phyloP scores from a whole-genome alignment of 2,329 filamentous ascomycete genomes.

The Colletotrichum spinosum region DNA sequence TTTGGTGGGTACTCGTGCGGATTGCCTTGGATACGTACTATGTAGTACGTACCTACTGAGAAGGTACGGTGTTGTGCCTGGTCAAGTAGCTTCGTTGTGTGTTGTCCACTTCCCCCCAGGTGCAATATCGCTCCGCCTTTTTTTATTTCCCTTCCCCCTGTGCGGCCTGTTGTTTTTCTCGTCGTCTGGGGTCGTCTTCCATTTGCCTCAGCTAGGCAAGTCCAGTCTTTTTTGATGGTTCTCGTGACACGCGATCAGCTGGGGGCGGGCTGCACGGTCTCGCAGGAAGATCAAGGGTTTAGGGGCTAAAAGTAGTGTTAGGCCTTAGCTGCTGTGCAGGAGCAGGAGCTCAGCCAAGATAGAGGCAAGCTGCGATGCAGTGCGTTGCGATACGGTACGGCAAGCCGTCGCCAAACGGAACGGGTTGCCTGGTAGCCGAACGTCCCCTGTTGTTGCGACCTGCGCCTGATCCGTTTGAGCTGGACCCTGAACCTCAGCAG shows the following conservation, averaged over 20 bases:
- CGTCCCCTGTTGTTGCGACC: slow-evolving; percentile 24
- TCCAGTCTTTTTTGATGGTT: slow-evolving; percentile 2
- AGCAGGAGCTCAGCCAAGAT: no score
- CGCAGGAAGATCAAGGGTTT: slow-evolving; percentile 22
- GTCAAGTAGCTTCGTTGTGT: no score
- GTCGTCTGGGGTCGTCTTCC: slow-evolving; percentile 5
- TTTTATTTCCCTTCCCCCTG: slow-evolving; percentile 6
- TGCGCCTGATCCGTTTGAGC: slow-evolving; percentile 24
- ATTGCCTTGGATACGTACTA: no score
- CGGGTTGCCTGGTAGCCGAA: slow-evolving; percentile 32
- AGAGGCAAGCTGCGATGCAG: not conserved
- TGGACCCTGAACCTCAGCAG: slow-evolving; percentile 31
- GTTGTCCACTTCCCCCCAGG: no score
- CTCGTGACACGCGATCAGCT: slow-evolving; percentile 34
- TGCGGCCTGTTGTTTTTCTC: no score
- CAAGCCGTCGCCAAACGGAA: slow-evolving; percentile 34
- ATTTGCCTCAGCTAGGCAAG: not conserved
- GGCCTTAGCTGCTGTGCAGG: no score
- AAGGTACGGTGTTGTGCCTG: no score
- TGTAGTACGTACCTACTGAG: no score
- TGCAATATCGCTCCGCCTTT: not conserved
- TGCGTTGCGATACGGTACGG: slow-evolving; percentile 15
- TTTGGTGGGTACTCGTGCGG: not conserved
- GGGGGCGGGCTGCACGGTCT: slow-evolving; percentile 11
- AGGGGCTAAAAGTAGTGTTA: not conserved